Base-by-base conservation (phyloP, 805 yeast genomes). In the Candida berthetii region DNA sequence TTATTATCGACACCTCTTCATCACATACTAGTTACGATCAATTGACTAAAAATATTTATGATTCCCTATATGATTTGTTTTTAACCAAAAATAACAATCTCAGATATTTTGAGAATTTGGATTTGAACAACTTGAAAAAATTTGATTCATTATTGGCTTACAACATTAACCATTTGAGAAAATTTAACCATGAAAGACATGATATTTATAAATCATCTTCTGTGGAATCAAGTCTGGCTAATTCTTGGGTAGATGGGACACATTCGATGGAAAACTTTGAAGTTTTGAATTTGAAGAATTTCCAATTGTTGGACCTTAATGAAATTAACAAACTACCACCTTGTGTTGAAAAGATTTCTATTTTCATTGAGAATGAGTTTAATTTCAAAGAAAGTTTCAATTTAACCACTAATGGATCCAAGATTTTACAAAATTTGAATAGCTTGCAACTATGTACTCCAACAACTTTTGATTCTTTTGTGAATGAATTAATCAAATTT, bases 1-100 rank as follows among this genome's bases (percentile, higher is more conserved):
- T 57, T n/a, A 43, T 54, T 18, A 55, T 58, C 38, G 54, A 52
- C 25, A 57, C 62, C 0, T 52, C 58, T 29, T 41, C 39, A 43
- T 36, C 22, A 33, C 41, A 36, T n/a, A 31, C 11, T 7, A 47
- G 57, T 18, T 53, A 54, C 40, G 59, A 56, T 35, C 47, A 53
- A 6, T 42, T 55, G 13, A 31, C 25, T 19, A 44, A 42, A 8
- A 52, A 55, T 32, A 43, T 53, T 15, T 56, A 52, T 35, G 48
- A 46, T 10, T 47, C 58, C 0, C 31, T 56, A 14, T 56, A 56
- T 35, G 61, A 56, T 22, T 36, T 56, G 11, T 53, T 56, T 39
- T 37, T 56, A 35, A 56, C 55, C 1, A 51, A 47, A 20, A 47
- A 56, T 41, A 56, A 56, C 35, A 56, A 56, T 40, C 42, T 56